phyloP scores from a whole-genome alignment of 345 rosid species.

The Aurinia saxatilis region DNA sequence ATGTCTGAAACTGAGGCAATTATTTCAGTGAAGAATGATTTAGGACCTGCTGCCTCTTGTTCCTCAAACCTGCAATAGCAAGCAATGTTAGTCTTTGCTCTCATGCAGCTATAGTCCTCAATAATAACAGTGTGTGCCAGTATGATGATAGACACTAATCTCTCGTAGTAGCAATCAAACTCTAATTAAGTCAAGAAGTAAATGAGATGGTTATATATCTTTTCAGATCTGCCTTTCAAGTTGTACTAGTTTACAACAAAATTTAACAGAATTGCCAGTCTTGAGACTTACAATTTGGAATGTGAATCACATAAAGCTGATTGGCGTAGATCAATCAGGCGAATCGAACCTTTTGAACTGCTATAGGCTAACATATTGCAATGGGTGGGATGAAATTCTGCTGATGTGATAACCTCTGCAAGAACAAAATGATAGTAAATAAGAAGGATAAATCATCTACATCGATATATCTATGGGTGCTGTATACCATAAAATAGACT shows the following conservation, averaged over 20 bases:
- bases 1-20: conserved; percentile 96
- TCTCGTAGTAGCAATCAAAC: not conserved
- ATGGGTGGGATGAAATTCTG: conserved; percentile 94
- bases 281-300: conserved; percentile 71
- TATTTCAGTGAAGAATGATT: conserved; percentile 93
- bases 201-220: not conserved
- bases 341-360: conserved; percentile 98
- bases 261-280: not conserved
- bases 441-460: not conserved
- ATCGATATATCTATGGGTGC: not conserved
- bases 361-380: conserved; percentile 92
- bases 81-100: conserved; percentile 6
- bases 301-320: conserved; percentile 96
- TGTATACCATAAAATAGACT: not conserved
- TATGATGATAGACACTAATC: not conserved
- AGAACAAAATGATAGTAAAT: not conserved
- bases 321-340: conserved; percentile 93
- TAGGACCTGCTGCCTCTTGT: conserved; percentile 63
- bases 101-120: not conserved
- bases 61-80: conserved; percentile 66
- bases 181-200: not conserved
- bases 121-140: not conserved
- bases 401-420: conserved; percentile 99
- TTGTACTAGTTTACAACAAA: not conserved
- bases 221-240: conserved; percentile 3